These are phyloP conservation scores for Zalaria sp. DNA, from an alignment of 2,329 filamentous ascomycete species.

Conservation along the genomic window DNA sequence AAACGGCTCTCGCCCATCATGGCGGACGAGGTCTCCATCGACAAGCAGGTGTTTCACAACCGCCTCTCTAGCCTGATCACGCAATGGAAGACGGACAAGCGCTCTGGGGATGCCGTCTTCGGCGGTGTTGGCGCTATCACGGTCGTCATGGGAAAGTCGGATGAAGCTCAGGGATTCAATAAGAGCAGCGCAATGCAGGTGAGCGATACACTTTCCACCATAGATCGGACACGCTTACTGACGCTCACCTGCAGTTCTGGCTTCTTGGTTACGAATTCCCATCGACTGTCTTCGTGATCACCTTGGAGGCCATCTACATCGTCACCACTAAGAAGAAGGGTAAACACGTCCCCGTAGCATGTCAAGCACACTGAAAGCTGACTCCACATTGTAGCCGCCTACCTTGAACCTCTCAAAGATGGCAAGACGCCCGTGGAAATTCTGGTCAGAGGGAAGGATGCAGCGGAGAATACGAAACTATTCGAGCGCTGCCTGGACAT, in stretches of 20 bases:
- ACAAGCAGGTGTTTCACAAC: slow-evolving; percentile 86
- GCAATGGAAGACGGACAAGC: slow-evolving; percentile 94
- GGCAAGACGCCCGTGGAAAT: slow-evolving; percentile 89
- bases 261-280: slow-evolving; percentile 97
- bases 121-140: slow-evolving; percentile 75
- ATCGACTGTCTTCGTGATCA: slow-evolving; percentile 86
- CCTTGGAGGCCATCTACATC: slow-evolving; percentile 73
- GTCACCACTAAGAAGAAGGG: slow-evolving; percentile 97
- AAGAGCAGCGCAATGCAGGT: slow-evolving; percentile 97
- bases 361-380: slow-evolving; percentile 1
- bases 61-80: slow-evolving; percentile 75
- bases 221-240: not conserved
- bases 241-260: slow-evolving; percentile 62
- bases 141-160: slow-evolving; percentile 88
- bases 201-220: slow-evolving; percentile 22
- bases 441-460: slow-evolving; percentile 80
- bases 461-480: slow-evolving; percentile 79
- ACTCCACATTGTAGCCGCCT: slow-evolving; percentile 51
- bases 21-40: slow-evolving; percentile 83
- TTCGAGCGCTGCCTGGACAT: slow-evolving; percentile 72
- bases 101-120: slow-evolving; percentile 72
- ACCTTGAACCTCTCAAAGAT: slow-evolving; percentile 81
- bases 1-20: slow-evolving; percentile 24
- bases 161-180: slow-evolving; percentile 72
- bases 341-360: slow-evolving; percentile 23